Base-by-base conservation (phyloP, 2,329 filamentous ascomycete species). In the Penicillium sp. region DNA sequence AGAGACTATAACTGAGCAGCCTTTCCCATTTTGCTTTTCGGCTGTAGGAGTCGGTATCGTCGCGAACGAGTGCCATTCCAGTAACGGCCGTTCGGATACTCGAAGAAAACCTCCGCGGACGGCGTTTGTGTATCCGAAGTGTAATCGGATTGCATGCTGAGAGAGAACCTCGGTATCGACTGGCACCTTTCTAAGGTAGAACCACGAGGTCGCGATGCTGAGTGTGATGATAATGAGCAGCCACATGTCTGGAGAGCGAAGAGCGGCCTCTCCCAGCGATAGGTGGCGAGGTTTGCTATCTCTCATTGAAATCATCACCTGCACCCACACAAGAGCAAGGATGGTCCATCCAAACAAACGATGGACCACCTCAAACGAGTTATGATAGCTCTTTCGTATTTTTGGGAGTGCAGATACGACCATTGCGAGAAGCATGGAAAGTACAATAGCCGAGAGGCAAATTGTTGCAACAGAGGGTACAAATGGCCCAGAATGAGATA, bases 311-410 rank as follows among this genome's bases (percentile, higher is more conserved):
- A 58, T 44, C 18, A 58, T 56, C 7, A 48, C 51, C 18, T 58
- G 56, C 4, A 58, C 47, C 49, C 36, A 62, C 48, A 64, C 58
- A 22, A 64, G 47, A 6, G 48, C 39, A 10, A 66, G 50, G 21
- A 64, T 63, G 1, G 62, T 44, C 72, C 72, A 75, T 13, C 71
- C 73, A 44, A 67, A 59, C 60, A 74, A 73, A 21, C 73, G 71
- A 51, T 75, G 72, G 14, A 67, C 63, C 22, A 61, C 59, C 57
- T 75, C 73, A 46, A 75, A 75, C 46, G 59, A 62, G 60, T 75
- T 69, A 56, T 75, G 73, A 29, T 64, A 56, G 16, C 60, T 57
- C 7, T 63, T 56, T 11, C 73, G 65, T 1, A 73, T 39, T 1
- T 56, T 54, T 0, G 73, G 60, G 18, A 56, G 54, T 3, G 58